phyloP scores from a whole-genome alignment of 225 moss, liverwort and hornwort species.

The Sphagnum contortum region DNA sequence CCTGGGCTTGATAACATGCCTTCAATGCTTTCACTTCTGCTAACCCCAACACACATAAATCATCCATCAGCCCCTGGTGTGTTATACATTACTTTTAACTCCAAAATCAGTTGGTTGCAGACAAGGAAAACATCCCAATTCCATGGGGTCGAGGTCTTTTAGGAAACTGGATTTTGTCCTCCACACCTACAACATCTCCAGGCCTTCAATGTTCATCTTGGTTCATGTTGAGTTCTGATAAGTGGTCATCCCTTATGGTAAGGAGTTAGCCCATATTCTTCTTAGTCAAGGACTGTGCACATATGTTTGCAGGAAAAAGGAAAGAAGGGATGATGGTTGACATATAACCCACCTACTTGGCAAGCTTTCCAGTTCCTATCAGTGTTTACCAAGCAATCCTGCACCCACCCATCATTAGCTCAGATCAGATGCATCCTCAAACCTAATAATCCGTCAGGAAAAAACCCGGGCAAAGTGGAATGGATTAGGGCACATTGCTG shows the following conservation, averaged over 20 bases:
- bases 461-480: too few species aligned
- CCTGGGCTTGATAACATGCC: conserved; percentile 30
- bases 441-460: background rate
- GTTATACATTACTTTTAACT: background rate
- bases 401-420: conserved; percentile 3
- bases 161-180: too few species aligned
- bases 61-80: background rate
- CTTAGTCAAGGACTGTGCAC: too few species aligned
- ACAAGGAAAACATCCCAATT: background rate
- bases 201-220: too few species aligned
- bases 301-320: background rate
- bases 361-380: conserved; percentile 43
- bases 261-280: too few species aligned
- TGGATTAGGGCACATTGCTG: background rate
- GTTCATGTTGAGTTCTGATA: background rate
- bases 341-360: conserved; percentile 2
- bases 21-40: conserved; percentile 40
- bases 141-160: too few species aligned
- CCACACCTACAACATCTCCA: too few species aligned
- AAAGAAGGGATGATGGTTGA: background rate
- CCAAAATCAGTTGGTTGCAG: background rate
- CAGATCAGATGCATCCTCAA: background rate
- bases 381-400: conserved; percentile 56
- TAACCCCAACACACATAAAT: background rate
- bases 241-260: too few species aligned